phyloP scores from a whole-genome alignment of 2,329 filamentous ascomycete genomes.

The Phyllosticta citriasiana region DNA sequence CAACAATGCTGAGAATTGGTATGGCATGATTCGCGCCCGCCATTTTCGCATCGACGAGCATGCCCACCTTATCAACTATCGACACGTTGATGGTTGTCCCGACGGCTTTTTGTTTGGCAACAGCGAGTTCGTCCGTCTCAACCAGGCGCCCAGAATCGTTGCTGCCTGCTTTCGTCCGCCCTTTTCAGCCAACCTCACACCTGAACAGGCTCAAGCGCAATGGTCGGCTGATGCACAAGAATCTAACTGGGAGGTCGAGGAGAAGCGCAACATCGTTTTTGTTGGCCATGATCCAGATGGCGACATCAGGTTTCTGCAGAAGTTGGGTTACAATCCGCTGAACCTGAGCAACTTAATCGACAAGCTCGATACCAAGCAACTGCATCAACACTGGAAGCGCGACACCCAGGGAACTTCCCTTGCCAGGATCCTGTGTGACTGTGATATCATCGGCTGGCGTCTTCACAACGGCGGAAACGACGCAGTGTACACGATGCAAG shows the following conservation, averaged over 20 bases:
- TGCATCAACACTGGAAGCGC: slow-evolving; percentile 56
- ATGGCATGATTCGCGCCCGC: slow-evolving; percentile 52
- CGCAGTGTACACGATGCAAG: slow-evolving; percentile 67
- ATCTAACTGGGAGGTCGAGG: slow-evolving; percentile 14
- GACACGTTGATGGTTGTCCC: slow-evolving; percentile 64
- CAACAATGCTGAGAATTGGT: slow-evolving; percentile 55
- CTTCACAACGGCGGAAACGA: slow-evolving; percentile 88
- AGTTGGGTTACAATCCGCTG: slow-evolving; percentile 53
- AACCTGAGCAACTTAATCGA: slow-evolving; percentile 49
- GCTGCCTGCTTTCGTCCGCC: slow-evolving; percentile 48
- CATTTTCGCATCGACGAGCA: slow-evolving; percentile 73
- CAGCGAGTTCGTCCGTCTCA: slow-evolving; percentile 45
- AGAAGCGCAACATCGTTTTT: slow-evolving; percentile 55
- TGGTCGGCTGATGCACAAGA: background rate
- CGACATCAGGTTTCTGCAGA: slow-evolving; percentile 60
- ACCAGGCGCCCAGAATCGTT: slow-evolving; percentile 37
- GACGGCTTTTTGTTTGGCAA: slow-evolving; percentile 63
- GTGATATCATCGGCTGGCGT: slow-evolving; percentile 53
- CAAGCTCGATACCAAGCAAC: slow-evolving; percentile 59
- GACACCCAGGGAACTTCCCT: slow-evolving; percentile 48
- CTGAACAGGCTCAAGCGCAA: background rate
- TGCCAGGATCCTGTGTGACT: slow-evolving; percentile 48
- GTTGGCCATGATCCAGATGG: slow-evolving; percentile 63
- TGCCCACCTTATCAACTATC: slow-evolving; percentile 52
- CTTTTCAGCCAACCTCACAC: slow-evolving; percentile 30